A percentile compares a stretch with the other conserved stretches of the same genome.
phyloP scores from a whole-genome alignment of 2,329 filamentous ascomycete genomes.

The Aspergillus udagawae region DNA sequence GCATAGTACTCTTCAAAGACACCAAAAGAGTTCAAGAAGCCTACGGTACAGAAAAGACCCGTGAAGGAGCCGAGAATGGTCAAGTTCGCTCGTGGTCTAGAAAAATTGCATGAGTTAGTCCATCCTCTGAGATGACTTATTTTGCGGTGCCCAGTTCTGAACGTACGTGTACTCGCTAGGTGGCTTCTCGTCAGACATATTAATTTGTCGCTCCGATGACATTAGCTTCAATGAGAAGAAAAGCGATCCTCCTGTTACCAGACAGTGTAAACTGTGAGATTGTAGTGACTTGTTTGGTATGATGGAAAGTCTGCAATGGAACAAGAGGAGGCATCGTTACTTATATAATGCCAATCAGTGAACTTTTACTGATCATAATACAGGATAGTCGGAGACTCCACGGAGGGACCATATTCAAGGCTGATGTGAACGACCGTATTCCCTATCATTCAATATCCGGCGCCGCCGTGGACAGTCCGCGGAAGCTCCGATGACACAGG shows the following conservation, averaged over 20 bases:
- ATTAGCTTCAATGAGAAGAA: not conserved
- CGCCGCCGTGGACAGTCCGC: constrained; percentile 18
- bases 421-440: too few species aligned
- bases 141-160: not conserved
- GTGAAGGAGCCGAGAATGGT: constrained; percentile 27
- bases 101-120: not conserved
- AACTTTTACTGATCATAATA: too few species aligned
- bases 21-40: constrained; percentile 37
- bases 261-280: too few species aligned
- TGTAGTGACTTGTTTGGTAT: not conserved
- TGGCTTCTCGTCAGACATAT: not conserved
- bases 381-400: constrained; percentile 1
- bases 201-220: not conserved
- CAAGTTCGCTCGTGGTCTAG: constrained; percentile 24
- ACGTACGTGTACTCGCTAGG: constrained; percentile 24
- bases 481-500: constrained; percentile 17
- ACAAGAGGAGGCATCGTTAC: not conserved
- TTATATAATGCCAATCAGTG: too few species aligned
- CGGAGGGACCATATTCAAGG: not conserved
- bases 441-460: not conserved
- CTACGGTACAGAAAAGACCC: constrained; percentile 34
- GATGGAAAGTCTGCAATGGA: not conserved
- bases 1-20: constrained; percentile 34
- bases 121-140: not conserved
- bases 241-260: too few species aligned